Percentiles rank a stretch among this genome's conserved stretches.
These are phyloP conservation scores for Coemansia sp. DNA, from an alignment of 192 early-diverging fungal genomes.

Conservation along the genomic window DNA sequence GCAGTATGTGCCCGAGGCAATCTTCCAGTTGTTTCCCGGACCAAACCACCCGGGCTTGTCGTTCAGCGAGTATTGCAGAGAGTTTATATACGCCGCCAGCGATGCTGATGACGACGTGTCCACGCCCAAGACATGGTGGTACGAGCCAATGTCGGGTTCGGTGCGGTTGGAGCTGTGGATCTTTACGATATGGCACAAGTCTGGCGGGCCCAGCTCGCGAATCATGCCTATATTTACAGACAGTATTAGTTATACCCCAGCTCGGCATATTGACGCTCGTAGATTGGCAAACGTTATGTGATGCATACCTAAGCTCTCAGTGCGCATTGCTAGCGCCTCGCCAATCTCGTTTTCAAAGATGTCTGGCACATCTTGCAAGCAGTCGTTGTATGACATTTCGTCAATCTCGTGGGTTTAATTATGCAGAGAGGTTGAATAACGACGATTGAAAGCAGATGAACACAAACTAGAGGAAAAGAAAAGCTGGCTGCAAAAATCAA, in stretches of 20 bases:
- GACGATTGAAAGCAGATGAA: no score
- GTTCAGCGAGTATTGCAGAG: conserved; percentile 74
- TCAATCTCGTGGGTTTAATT: background rate
- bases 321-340: conserved; percentile 83
- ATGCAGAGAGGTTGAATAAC: no score
- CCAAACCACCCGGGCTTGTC: conserved; percentile 53
- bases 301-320: conserved; percentile 81
- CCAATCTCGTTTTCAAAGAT: conserved; percentile 93
- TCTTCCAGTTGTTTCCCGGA: conserved; percentile 57
- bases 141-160: conserved; percentile 66
- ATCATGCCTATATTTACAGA: conserved; percentile 60
- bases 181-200: conserved; percentile 96
- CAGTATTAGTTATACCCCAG: no score
- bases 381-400: conserved; percentile 57
- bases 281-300: background rate
- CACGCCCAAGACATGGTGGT: conserved; percentile 76
- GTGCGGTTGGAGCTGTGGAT: conserved; percentile 62
- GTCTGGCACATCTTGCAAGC: conserved; percentile 87
- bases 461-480: no score
- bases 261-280: no score
- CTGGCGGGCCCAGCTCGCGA: conserved; percentile 95
- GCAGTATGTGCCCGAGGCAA: conserved; percentile 77
- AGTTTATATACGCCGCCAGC: conserved; percentile 96
- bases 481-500: no score
- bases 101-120: conserved; percentile 93